phyloP scores from a whole-genome alignment of 345 rosid genomes.

The Salix brachista region DNA sequence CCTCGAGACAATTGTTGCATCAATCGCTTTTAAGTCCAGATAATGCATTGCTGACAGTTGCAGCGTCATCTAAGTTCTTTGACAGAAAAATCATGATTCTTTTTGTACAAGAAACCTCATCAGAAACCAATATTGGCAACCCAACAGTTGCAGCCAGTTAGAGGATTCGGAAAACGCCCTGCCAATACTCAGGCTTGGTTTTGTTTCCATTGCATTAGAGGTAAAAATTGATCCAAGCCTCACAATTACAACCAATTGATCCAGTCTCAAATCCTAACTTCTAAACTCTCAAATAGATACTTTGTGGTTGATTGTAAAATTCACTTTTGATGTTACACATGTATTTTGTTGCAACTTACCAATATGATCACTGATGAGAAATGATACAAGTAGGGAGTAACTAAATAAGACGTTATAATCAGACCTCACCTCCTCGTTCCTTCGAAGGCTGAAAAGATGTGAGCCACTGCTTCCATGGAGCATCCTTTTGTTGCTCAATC shows the following conservation, averaged over 20 bases:
- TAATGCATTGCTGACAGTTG: too few species aligned
- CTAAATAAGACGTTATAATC: slow-evolving; percentile 27
- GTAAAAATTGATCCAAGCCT: neutral
- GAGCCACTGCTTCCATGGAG: slow-evolving; percentile 94
- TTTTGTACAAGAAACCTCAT: neutral
- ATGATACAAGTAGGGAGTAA: neutral
- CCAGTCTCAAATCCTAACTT: slow-evolving; percentile 13
- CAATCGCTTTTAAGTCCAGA: too few species aligned
- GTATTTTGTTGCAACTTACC: slow-evolving; percentile 4
- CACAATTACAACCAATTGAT: slow-evolving; percentile 11
- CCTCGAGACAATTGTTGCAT: too few species aligned
- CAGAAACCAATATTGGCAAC: neutral
- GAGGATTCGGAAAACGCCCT: neutral
- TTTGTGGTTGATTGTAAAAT: neutral
- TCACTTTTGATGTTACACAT: slow-evolving; percentile 11
- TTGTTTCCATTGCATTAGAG: neutral
- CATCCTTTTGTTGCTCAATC: slow-evolving; percentile 91
- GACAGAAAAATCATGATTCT: neutral
- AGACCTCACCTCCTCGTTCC: slow-evolving; percentile 48
- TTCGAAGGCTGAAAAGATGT: slow-evolving; percentile 44
- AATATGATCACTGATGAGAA: neutral
- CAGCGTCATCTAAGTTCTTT: neutral
- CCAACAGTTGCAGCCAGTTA: neutral
- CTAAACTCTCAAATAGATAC: slow-evolving; percentile 6
- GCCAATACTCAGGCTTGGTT: neutral